Conservation (phyloP, 1,284 basidiomycete genomes). For the Rhodotorula glutinis region DNA sequence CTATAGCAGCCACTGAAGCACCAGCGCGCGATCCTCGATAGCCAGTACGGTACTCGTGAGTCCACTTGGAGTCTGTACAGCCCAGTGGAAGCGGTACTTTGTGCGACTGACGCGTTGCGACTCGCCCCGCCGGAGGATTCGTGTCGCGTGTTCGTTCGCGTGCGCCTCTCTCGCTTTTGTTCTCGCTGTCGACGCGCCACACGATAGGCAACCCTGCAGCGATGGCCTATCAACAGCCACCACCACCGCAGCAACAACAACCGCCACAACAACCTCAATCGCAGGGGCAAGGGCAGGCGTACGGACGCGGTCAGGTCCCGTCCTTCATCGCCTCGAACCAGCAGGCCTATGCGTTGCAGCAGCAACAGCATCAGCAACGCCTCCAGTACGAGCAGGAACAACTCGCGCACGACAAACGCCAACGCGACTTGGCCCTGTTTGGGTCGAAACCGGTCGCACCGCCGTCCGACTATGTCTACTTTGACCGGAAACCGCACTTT, state of each 20-base stretch:
- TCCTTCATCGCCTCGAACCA: slow-evolving; percentile 30
- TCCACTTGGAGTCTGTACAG: no score
- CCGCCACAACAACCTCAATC: slow-evolving; percentile 1
- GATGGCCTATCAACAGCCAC: background rate
- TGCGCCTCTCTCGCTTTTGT: no score
- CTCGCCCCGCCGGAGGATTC: no score
- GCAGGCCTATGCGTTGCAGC: slow-evolving; percentile 18
- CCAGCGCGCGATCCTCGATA: no score
- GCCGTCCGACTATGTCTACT: slow-evolving; percentile 73
- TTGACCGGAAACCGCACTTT: slow-evolving; percentile 82
- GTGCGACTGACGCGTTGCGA: background rate
- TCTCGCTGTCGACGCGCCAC: background rate
- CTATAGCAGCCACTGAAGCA: no score
- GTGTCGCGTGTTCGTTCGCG: background rate
- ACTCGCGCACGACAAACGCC: slow-evolving; percentile 16
- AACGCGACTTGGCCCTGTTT: slow-evolving; percentile 19
- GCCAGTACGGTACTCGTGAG: no score
- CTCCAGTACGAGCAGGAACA: slow-evolving; percentile 12
- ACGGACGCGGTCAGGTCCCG: slow-evolving; percentile 32
- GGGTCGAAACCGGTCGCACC: slow-evolving; percentile 42
- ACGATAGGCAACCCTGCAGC: no score
- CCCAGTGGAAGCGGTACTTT: no score
- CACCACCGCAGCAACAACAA: background rate
- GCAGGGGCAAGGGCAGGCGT: slow-evolving; percentile 11
- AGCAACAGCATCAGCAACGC: slow-evolving; percentile 24